Conservation (phyloP, 768 basidiomycete species). For the Chlorophyllum brunneum region DNA sequence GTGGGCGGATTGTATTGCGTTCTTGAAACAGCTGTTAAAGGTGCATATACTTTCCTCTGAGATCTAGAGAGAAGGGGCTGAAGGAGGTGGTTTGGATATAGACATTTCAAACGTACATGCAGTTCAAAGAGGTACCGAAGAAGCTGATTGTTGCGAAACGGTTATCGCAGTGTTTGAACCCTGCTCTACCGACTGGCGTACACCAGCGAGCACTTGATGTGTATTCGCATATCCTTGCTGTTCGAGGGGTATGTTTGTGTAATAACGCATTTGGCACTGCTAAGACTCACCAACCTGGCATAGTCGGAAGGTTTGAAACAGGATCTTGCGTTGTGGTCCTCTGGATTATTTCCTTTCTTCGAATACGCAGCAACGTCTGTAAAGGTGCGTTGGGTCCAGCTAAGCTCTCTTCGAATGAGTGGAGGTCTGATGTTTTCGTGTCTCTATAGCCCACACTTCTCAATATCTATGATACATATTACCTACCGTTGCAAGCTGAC, state of each 20-base stretch:
- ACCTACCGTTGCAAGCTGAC: conserved; percentile 76
- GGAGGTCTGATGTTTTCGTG: not conserved
- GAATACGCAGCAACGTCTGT: conserved; percentile 99
- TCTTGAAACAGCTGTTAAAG: conserved; percentile 91
- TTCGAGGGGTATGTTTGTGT: conserved; percentile 71
- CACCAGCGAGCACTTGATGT: conserved; percentile 97
- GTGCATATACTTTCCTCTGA: conserved; percentile 34
- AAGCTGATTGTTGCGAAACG: conserved; percentile 95
- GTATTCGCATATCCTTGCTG: conserved; percentile 84
- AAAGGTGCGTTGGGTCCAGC: conserved; percentile 50
- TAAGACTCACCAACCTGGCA: not conserved
- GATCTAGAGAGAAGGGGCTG: not conserved
- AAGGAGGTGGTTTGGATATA: conserved; percentile 24
- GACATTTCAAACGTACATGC: conserved; percentile 91
- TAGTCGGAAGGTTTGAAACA: conserved; percentile 83
- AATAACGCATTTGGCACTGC: not conserved
- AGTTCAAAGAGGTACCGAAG: conserved; percentile 94
- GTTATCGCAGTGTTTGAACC: conserved; percentile 93
- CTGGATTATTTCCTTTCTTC: conserved; percentile 97
- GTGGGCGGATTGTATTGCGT: conserved; percentile 99
- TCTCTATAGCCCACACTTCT: conserved; percentile 72
- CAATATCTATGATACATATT: conserved; percentile 89
- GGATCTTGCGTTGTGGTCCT: conserved; percentile 91
- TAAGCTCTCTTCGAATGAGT: not conserved
- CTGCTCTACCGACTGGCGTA: conserved; percentile 94